A percentile compares a stretch with the other conserved stretches of the same genome.
These are phyloP conservation scores for Trichoderma koningiopsis DNA, from an alignment of 2,329 filamentous ascomycete genomes.

Conservation along the genomic window DNA sequence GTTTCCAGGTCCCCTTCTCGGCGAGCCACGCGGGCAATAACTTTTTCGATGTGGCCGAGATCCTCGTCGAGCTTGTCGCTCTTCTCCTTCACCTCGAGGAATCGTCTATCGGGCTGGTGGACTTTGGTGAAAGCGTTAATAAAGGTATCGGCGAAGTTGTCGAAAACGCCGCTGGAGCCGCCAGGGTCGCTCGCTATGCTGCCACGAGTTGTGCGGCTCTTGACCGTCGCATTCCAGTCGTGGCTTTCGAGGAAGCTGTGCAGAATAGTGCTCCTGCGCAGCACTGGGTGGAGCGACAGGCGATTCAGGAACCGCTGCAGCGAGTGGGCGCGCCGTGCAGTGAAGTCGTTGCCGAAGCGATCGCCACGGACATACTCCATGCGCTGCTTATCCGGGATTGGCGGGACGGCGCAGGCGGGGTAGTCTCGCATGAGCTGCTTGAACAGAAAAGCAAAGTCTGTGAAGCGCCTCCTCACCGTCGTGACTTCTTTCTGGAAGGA, in stretches of 20 bases:
- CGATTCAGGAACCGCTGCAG: conserved; percentile 88
- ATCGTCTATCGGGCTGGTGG: conserved; percentile 91
- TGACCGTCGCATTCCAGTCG: conserved; percentile 98
- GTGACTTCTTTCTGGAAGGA: conserved; percentile 84
- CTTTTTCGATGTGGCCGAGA: conserved; percentile 88
- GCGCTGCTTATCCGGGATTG: conserved; percentile 96
- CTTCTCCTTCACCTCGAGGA: conserved; percentile 90
- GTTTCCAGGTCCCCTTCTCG: conserved; percentile 84
- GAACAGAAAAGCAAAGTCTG: conserved; percentile 95
- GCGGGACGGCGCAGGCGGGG: conserved; percentile 88
- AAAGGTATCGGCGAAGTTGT: conserved; percentile 93
- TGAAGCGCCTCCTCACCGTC: conserved; percentile 85
- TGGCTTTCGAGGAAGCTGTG: conserved; percentile 88
- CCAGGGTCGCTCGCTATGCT: conserved; percentile 53
- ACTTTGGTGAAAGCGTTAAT: conserved; percentile 97
- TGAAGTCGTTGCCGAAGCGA: conserved; percentile 93
- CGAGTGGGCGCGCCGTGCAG: conserved; percentile 81
- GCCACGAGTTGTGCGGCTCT: conserved; percentile 68
- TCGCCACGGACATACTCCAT: conserved; percentile 98
- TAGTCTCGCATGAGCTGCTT: conserved; percentile 87
- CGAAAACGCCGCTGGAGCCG: conserved; percentile 73
- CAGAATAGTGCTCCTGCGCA: conserved; percentile 79
- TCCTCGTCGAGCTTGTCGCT: conserved; percentile 95
- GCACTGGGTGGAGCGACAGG: conserved; percentile 81
- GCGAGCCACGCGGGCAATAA: conserved; percentile 86